Conservation (phyloP, 331 rosid genomes). For the Pyrus hybrid region DNA sequence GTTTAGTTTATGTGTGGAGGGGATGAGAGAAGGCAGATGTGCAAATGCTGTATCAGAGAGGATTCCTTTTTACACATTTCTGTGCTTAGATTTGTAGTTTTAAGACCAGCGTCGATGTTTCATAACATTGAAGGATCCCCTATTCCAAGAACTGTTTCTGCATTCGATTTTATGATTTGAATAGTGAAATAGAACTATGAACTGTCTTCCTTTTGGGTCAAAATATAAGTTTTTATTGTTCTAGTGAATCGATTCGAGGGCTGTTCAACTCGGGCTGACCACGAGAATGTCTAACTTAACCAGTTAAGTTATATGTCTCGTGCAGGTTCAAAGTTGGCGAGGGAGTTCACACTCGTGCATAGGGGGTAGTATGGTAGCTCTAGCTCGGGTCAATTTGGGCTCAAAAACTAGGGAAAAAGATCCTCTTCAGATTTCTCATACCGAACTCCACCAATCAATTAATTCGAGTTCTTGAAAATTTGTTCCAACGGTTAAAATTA, state of each 20-base stretch:
- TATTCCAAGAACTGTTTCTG: not conserved
- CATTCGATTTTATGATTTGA: not conserved
- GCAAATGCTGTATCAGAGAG: conserved; percentile 17
- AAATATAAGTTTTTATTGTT: too few relatives aligned
- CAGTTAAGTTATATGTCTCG: not conserved
- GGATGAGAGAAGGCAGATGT: conserved; percentile 17
- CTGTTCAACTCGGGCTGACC: too few relatives aligned
- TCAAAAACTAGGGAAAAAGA: too few relatives aligned
- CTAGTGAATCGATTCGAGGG: too few relatives aligned
- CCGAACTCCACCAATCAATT: too few relatives aligned
- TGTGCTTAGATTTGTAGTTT: conserved; percentile 21
- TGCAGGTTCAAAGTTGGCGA: not conserved
- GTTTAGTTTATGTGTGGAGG: conserved; percentile 4
- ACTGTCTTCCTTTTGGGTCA: not conserved
- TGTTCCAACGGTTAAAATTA: too few relatives aligned
- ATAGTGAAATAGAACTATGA: not conserved
- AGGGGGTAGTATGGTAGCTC: too few relatives aligned
- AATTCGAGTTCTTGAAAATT: too few relatives aligned
- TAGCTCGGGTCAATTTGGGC: too few relatives aligned
- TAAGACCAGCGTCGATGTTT: conserved; percentile 3
- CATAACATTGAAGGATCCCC: conserved; percentile 1
- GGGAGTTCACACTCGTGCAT: not conserved
- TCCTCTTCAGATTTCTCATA: too few relatives aligned
- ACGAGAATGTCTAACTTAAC: not conserved
- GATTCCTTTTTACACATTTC: conserved; percentile 10